A percentile compares a stretch with the other conserved stretches of the same genome.
Evolutionary conservation across 768 basidiomycete species (phyloP).

Genomic region (Glaciozyma martinii): DNA sequence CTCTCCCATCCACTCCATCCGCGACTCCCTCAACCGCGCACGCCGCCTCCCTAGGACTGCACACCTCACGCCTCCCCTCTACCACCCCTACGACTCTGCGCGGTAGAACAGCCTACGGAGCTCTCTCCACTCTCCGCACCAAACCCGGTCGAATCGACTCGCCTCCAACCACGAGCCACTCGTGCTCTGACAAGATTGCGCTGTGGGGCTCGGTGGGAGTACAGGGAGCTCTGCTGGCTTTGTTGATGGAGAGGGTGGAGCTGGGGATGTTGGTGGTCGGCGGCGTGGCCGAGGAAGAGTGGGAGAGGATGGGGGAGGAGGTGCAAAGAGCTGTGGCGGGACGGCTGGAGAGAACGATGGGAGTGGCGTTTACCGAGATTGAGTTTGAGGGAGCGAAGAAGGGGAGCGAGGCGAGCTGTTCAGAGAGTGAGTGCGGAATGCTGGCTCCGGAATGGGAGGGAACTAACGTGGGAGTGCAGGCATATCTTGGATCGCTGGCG

Average conservation of each 20-base stretch:
- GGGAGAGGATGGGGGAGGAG: conserved; percentile 39
- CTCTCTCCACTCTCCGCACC: conserved; percentile 70
- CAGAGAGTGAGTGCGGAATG: conserved; percentile 8
- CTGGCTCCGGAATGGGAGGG: conserved; percentile 28
- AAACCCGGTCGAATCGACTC: conserved; percentile 88
- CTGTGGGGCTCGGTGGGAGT: conserved; percentile 74
- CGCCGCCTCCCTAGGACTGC: not conserved
- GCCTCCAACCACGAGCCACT: conserved; percentile 70
- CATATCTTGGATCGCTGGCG: conserved; percentile 59
- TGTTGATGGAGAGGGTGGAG: conserved; percentile 53
- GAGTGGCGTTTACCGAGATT: not conserved
- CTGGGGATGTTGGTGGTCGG: conserved; percentile 61
- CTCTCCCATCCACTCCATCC: not conserved
- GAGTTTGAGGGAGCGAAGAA: not conserved
- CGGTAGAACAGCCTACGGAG: conserved; percentile 69
- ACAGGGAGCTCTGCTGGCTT: conserved; percentile 66
- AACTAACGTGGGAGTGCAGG: conserved; percentile 43
- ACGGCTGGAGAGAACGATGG: conserved; percentile 44
- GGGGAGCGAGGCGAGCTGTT: conserved; percentile 7
- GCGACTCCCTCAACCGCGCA: not conserved
- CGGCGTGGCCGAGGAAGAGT: conserved; percentile 49
- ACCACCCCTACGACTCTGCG: conserved; percentile 37
- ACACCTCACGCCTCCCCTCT: not conserved
- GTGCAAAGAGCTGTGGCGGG: conserved; percentile 57
- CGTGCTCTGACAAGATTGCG: conserved; percentile 91